Evolutionary conservation across 2,329 filamentous ascomycete species (phyloP).

Genomic region (Epichloe baconii): DNA sequence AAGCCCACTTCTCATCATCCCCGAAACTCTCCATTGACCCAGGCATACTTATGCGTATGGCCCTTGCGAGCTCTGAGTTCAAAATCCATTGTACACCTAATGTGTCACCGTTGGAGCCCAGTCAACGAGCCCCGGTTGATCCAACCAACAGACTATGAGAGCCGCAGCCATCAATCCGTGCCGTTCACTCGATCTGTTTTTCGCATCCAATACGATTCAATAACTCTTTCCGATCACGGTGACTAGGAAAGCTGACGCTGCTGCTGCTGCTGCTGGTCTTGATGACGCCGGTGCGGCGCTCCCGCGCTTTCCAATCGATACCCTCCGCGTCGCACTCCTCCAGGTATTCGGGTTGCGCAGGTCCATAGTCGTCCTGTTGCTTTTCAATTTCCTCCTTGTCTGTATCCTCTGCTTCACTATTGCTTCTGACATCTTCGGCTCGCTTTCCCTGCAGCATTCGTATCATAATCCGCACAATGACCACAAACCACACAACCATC

Average conservation of each 20-base stretch:
- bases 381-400: not conserved
- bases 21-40: no score
- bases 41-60: no score
- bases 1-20: no score
- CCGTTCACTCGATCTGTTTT: not conserved
- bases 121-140: no score
- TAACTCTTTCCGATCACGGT: conserved; percentile 38
- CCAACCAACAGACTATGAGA: no score
- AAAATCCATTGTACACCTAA: no score
- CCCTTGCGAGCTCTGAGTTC: no score
- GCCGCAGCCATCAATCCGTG: no score
- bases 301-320: not conserved
- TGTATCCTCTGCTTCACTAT: not conserved
- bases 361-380: not conserved
- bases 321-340: not conserved
- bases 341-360: not conserved
- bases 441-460: not conserved
- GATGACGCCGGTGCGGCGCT: not conserved
- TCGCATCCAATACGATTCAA: conserved; percentile 1
- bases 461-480: not conserved
- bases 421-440: not conserved
- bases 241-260: conserved; percentile 57
- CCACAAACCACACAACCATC: not conserved
- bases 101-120: no score
- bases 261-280: not conserved